Evolutionary conservation across 441 rosid species (phyloP).

Genomic region (Euphorbia celastroides): DNA sequence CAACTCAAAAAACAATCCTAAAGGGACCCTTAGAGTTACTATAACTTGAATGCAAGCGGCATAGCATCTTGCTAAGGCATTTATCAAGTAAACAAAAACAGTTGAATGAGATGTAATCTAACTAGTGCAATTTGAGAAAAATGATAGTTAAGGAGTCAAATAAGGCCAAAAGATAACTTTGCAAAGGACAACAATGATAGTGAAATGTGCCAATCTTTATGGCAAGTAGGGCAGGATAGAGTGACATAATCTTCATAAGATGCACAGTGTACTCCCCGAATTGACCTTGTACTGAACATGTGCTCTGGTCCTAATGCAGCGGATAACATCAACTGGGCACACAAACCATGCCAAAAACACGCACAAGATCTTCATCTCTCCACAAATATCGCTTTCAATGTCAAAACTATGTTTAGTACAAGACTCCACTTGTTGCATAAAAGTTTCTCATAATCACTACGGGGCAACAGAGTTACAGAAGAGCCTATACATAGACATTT

Average conservation of each 20-base stretch:
- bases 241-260: constrained; percentile 6
- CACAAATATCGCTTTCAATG: constrained; percentile 21
- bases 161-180: neutral
- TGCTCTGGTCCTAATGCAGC: constrained; percentile 14
- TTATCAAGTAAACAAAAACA: neutral
- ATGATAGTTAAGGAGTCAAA: neutral
- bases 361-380: constrained; percentile 2
- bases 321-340: constrained; percentile 14
- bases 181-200: constrained; percentile 3
- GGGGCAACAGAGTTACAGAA: constrained; percentile 32
- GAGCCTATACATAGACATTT: constrained; percentile 30
- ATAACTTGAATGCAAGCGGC: neutral
- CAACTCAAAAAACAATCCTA: too few species aligned
- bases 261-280: constrained; percentile 2
- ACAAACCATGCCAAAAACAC: constrained; percentile 1
- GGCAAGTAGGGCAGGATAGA: constrained; percentile 4
- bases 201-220: constrained; percentile 1
- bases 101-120: neutral
- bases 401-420: constrained; percentile 13
- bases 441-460: constrained; percentile 27
- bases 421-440: constrained; percentile 21
- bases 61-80: neutral
- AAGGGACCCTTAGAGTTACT: too few species aligned
- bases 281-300: neutral
- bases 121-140: neutral